Evolutionary conservation across 306 rosid genomes (phyloP).

Genomic region (Ormosia emarginata): DNA sequence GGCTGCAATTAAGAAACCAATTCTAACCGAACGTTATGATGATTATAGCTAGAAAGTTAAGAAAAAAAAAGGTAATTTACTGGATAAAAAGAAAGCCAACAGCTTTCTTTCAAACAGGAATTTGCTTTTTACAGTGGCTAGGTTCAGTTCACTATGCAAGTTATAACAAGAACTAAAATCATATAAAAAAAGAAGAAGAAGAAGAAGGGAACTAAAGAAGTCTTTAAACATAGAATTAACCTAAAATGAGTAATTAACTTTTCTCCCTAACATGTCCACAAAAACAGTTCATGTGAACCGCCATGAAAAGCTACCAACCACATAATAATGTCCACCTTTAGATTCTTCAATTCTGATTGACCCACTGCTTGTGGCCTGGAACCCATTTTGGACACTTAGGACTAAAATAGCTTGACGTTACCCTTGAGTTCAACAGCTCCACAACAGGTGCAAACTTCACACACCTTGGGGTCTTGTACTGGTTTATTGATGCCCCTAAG

Average conservation of each 20-base stretch:
- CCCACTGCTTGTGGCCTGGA: constrained; percentile 90
- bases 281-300: constrained; percentile 51
- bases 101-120: constrained; percentile 52
- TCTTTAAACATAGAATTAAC: constrained; percentile 37
- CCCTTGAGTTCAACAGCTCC: constrained; percentile 82
- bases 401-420: constrained; percentile 52
- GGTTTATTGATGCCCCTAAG: constrained; percentile 91
- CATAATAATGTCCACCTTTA: background rate
- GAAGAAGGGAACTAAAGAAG: constrained; percentile 11
- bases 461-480: constrained; percentile 94
- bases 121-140: constrained; percentile 69
- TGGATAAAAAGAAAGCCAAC: constrained; percentile 21
- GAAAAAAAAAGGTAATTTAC: background rate
- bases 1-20: constrained; percentile 46
- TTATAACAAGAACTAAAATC: constrained; percentile 27
- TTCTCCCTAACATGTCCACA: constrained; percentile 43
- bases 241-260: constrained; percentile 43
- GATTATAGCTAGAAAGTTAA: constrained; percentile 21
- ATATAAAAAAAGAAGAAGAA: background rate
- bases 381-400: constrained; percentile 97
- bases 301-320: constrained; percentile 39
- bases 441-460: constrained; percentile 88
- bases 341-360: constrained; percentile 41
- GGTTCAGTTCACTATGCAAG: constrained; percentile 52
- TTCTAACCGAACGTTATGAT: constrained; percentile 27